Base-by-base conservation (phyloP, 169 alveolate species). In the Eimeria necatrix region DNA sequence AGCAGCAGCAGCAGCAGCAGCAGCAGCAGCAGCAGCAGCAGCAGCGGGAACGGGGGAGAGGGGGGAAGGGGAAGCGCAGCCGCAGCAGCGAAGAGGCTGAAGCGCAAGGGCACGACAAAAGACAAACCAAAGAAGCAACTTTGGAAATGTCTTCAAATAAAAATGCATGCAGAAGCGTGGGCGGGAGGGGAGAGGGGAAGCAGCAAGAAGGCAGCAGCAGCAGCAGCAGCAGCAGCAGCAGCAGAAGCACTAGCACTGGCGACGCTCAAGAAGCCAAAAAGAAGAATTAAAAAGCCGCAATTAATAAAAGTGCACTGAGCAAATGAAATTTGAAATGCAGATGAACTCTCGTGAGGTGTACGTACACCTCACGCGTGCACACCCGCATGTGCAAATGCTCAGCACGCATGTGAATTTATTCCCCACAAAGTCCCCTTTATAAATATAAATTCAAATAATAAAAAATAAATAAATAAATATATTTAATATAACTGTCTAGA, bases 1-100 rank as follows among this genome's bases (percentile, higher is more conserved):
- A 64, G 22, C 76, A 64, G 76, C 76, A 64, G 76, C 76, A 64
- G 76, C 76, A 53, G 61, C 61, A 53, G 61, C 61, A 53, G 61
- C 61, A 53, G 61, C 61, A 53, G 61, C 18, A 56, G 18, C n/a
- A 16, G 64, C n/a, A 56, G 64, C 64, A 56, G 64, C 32, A 16
- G 76, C 76, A 64, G 64, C 64, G 18, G 64, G n/a, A 56, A 56
- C 76, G 12, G 0, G 20, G 76, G 26, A 64, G 76, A 9, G 26
- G 12, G 20, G 20, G 22, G 26, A 64, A n/a, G 26, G 20, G 76
- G 2, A 64, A n/a, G 26, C 10, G 64, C 64, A 56, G 64, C 64
- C 10, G 64, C 64, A 56, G 64, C 64, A 56, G 64, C n/a, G 18
- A 56, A 16, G 64, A 56, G 10, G 64, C 64, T 56, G 64, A 9